phyloP scores from a whole-genome alignment of 371 early-diverging fungal species.

The Mucor ambiguus region DNA sequence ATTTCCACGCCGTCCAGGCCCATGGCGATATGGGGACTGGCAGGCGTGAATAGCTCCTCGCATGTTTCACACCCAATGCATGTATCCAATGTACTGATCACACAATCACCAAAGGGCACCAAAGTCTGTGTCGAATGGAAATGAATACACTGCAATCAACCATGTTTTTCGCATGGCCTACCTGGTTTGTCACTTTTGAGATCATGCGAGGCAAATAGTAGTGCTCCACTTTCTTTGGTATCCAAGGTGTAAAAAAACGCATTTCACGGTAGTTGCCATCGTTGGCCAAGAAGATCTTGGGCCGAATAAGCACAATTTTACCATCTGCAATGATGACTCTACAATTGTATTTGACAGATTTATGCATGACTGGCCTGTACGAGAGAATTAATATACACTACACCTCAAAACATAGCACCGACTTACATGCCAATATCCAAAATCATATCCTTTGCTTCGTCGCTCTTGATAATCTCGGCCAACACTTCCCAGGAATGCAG shows the following conservation, averaged over 20 bases:
- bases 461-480: slow-evolving; percentile 66
- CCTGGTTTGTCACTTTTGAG: slow-evolving; percentile 75
- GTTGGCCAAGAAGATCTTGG: slow-evolving; percentile 93
- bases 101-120: slow-evolving; percentile 87
- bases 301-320: slow-evolving; percentile 91
- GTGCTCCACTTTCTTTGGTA: slow-evolving; percentile 65
- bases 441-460: slow-evolving; percentile 77
- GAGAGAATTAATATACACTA: background rate
- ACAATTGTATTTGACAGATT: slow-evolving; percentile 94
- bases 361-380: slow-evolving; percentile 88
- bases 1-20: slow-evolving; percentile 96
- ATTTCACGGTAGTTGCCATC: slow-evolving; percentile 97
- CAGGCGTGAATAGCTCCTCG: slow-evolving; percentile 96
- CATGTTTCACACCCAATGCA: slow-evolving; percentile 95
- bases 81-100: slow-evolving; percentile 78
- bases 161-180: background rate
- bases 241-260: slow-evolving; percentile 96
- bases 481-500: slow-evolving; percentile 95
- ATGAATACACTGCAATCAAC: background rate
- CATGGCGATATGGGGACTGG: slow-evolving; percentile 92
- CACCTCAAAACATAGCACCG: background rate
- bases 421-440: slow-evolving; percentile 92
- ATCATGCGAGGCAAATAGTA: slow-evolving; percentile 84
- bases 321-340: slow-evolving; percentile 82
- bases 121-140: slow-evolving; percentile 29